A percentile compares a stretch with the other conserved stretches of the same genome.
These are phyloP conservation scores for Termitomyces sp. DNA, from an alignment of 768 basidiomycete species.

Conservation along the genomic window DNA sequence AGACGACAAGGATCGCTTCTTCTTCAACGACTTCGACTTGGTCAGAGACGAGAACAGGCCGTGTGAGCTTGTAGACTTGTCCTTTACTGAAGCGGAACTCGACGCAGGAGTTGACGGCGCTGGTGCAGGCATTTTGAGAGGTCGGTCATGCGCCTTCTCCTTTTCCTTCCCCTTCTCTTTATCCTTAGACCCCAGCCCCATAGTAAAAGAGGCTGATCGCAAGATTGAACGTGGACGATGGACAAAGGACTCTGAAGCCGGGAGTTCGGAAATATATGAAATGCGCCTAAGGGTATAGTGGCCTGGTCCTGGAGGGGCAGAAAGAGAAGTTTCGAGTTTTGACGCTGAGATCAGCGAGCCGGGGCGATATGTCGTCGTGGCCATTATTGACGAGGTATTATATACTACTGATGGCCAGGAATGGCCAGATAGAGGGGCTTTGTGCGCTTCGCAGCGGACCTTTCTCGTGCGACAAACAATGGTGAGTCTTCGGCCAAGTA, in stretches of 20 bases:
- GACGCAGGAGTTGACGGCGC: background rate
- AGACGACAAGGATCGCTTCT: slow-evolving; percentile 32
- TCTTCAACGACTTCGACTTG: slow-evolving; percentile 21
- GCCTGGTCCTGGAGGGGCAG: slow-evolving; percentile 15
- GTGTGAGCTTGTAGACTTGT: slow-evolving; percentile 14
- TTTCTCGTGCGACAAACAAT: slow-evolving; percentile 2
- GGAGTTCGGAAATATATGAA: slow-evolving; percentile 25
- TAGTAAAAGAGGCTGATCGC: slow-evolving; percentile 27
- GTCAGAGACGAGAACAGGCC: slow-evolving; percentile 14
- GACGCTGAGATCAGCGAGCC: slow-evolving; percentile 10
- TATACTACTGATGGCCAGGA: slow-evolving; percentile 9
- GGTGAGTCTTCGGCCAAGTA: background rate
- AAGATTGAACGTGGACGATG: slow-evolving; percentile 18
- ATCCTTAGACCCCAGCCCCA: slow-evolving; percentile 32
- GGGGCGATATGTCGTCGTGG: slow-evolving; percentile 5
- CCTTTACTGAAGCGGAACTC: slow-evolving; percentile 3
- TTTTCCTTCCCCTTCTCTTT: slow-evolving; percentile 21
- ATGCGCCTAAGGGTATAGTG: slow-evolving; percentile 33
- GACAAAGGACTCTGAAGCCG: slow-evolving; percentile 11
- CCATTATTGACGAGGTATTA: slow-evolving; percentile 12
- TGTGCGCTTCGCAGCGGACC: background rate
- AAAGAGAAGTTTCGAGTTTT: slow-evolving; percentile 4
- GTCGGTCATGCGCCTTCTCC: background rate
- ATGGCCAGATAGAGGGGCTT: background rate
- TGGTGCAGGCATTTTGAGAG: background rate